A percentile compares a stretch with the other conserved stretches of the same genome.
These are phyloP conservation scores for Ambrosiella beaveri DNA, from an alignment of 2,329 filamentous ascomycete species.

Conservation along the genomic window DNA sequence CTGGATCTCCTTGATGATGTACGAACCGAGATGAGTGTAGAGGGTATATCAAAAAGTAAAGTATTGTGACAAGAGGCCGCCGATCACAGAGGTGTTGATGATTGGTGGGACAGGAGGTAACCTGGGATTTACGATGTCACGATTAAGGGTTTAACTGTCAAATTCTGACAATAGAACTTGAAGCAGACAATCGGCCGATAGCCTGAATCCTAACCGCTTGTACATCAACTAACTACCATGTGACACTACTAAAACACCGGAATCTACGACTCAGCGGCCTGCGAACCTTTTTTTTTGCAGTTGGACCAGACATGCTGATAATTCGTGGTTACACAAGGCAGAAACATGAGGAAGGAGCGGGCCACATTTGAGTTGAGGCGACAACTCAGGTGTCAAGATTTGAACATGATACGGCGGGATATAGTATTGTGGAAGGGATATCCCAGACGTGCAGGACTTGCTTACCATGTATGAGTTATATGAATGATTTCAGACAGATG, in stretches of 20 bases:
- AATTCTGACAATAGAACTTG: neutral
- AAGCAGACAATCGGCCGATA: neutral
- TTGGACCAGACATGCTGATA: neutral
- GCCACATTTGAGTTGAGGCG: too few species aligned
- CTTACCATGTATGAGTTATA: too few species aligned
- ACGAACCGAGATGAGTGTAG: neutral
- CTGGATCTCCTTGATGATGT: neutral
- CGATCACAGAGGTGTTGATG: neutral
- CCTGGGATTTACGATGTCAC: neutral
- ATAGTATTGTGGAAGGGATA: too few species aligned
- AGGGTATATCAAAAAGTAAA: neutral
- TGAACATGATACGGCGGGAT: too few species aligned
- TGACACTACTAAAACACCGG: neutral
- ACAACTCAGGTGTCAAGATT: too few species aligned
- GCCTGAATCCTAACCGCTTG: neutral
- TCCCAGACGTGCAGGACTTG: too few species aligned
- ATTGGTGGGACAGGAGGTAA: neutral
- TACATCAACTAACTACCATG: neutral
- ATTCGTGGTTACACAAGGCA: neutral
- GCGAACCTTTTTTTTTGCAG: neutral
- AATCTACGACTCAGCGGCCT: neutral
- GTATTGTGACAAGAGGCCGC: neutral
- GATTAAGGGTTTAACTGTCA: neutral
- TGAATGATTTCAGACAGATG: too few species aligned
- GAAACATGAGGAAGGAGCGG: slow-evolving; percentile 1